phyloP scores from a whole-genome alignment of 441 rosid species.

The Populus hybrid region DNA sequence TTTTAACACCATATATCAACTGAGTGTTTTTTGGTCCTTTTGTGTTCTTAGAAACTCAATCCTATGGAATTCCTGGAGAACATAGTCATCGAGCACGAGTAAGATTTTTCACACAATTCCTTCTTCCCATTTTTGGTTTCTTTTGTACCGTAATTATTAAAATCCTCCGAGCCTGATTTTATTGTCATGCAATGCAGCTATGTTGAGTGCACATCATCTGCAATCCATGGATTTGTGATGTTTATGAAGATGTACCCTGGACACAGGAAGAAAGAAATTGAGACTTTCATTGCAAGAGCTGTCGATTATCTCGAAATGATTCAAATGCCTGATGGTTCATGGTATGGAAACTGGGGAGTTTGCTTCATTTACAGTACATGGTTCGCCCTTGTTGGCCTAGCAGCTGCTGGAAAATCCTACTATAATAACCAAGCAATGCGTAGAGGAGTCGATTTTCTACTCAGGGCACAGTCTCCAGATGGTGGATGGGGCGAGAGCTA shows the following conservation, averaged over 20 bases:
- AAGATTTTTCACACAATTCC: constrained; percentile 15
- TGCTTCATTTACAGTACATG: constrained; percentile 71
- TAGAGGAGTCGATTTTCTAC: constrained; percentile 59
- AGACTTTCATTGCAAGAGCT: constrained; percentile 38
- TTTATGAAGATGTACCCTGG: constrained; percentile 55
- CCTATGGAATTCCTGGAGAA: constrained; percentile 70
- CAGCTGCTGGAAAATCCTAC: constrained; percentile 58
- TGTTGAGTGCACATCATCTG: constrained; percentile 65
- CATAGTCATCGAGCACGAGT: constrained; percentile 65
- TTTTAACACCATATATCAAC: not conserved
- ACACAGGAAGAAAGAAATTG: constrained; percentile 56
- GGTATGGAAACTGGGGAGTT: constrained; percentile 84
- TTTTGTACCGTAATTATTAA: not conserved
- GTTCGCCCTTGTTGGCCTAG: constrained; percentile 62
- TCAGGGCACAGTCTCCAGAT: constrained; percentile 36
- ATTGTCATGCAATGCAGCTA: constrained; percentile 20
- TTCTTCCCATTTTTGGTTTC: not conserved
- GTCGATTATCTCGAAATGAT: constrained; percentile 33
- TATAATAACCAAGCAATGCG: constrained; percentile 42
- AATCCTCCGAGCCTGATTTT: constrained; percentile 2
- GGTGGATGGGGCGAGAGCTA: constrained; percentile 93
- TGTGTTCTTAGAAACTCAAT: constrained; percentile 45
- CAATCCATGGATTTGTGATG: constrained; percentile 47
- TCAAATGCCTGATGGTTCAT: constrained; percentile 62
- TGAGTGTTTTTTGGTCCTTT: not conserved